Base-by-base conservation (phyloP, 2,329 filamentous ascomycete genomes). In the Mariannaea elegans region DNA sequence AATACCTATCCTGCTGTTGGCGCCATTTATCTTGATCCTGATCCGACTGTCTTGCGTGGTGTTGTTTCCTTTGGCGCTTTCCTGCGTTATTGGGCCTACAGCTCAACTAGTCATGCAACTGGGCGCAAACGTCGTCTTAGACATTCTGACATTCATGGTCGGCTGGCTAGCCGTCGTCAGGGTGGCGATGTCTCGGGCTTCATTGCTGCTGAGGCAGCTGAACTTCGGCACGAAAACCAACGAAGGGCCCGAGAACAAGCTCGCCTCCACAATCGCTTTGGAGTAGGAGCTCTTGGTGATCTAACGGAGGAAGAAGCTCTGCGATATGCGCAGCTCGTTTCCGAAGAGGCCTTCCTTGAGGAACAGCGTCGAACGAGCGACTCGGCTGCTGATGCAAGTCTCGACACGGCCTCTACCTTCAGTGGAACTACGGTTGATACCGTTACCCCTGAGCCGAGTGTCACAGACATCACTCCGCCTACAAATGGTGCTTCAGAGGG, bases 71-170 rank as follows among this genome's bases (percentile, higher is more conserved):
- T 97, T 49, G 95, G 95, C 10, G 91, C 91, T 0, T 91, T 94
- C 70, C 79, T 99, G 16, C 90, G 93, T 12, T 98, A 93, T 75
- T 99, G 95, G 95, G 89, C 91, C 3, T 98, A 96, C 73, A 96
- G 92, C 74, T 94, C 93, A 9, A 90, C 90, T 0, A 89, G 90
- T 69, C 88, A 93, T 61, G 87, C 90, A 60, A 86, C 90, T 49
- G 88, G 88, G 56, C 91, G 86, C 63, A 97, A 96, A 76, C 90
- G 93, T n/a, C 89, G 88, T 8, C 78, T 90, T 13, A 89, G 92
- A 34, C 89, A 92, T 58, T 85, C 87, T 1, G 88, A 86, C 59
- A 72, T 81, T 6, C 82, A 86, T 56, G 81, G 82, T n/a, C 82
- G 81, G 19, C 66, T 79, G 7, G 77, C 77, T 14, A 80, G 78